Base-by-base conservation (phyloP, 2,329 filamentous ascomycete species). In the Nemania serpens region DNA sequence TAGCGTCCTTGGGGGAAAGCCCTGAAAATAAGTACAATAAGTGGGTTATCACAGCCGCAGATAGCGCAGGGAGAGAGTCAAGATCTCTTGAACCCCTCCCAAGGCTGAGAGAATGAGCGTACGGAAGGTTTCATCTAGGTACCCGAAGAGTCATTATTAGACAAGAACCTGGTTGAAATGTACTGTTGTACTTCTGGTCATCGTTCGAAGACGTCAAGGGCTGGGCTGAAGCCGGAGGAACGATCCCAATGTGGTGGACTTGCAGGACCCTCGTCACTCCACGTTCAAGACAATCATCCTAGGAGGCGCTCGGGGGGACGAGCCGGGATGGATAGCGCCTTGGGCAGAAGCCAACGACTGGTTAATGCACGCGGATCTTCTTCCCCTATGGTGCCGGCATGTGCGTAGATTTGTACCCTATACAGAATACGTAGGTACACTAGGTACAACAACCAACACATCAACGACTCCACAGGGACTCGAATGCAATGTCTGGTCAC, bases 151-250 rank as follows among this genome's bases (percentile, higher is more conserved):
- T 47, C 18, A 47, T 56, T 56, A 58, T 50, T 51, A 50, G 52
- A 56, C 36, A 54, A 41, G 51, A 55, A 61, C 59, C 55, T 50
- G 39, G 50, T 46, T 51, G 39, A 58, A 46, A 55, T 43, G 15
- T 39, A 49, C 48, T 34, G 36, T 52, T 51, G 59, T 59, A 62
- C 51, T 55, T 59, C 47, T 48, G 54, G 43, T 50, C 29, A 25
- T 46, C 22, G 34, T 42, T 55, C 54, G 55, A 54, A 63, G 61
- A 65, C 58, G 61, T 65, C 60, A 59, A 63, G 61, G 63, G 58
- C 63, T 63, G 58, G 57, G 53, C 57, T 61, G 57, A 56, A 52
- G 7, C 43, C 59, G 52, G 48, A 60, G 51, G 36, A 57, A 33
- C 39, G 53, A 55, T 59, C 59, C 56, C 50, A 63, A 60, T 60